Evolutionary conservation across 345 rosid genomes (phyloP).

Genomic region (Bruguiera parviflora): DNA sequence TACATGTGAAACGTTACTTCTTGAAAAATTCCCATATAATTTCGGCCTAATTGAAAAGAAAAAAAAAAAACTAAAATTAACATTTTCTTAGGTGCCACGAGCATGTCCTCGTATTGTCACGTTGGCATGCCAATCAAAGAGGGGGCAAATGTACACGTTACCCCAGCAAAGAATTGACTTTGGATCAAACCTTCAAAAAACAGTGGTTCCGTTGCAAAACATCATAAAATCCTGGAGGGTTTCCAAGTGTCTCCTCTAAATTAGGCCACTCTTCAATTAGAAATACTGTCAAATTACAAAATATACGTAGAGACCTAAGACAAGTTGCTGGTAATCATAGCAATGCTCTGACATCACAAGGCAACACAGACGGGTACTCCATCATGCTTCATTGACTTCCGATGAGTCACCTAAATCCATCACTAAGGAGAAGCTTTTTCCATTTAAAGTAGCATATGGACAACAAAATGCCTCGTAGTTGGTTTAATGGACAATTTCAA

Average conservation of each 20-base stretch:
- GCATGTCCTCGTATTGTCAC: too few relatives aligned
- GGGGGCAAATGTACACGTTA: neutral
- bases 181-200: neutral
- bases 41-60: too few relatives aligned
- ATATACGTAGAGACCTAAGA: neutral
- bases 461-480: constrained; percentile 5
- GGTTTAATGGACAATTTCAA: neutral
- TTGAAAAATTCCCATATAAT: too few relatives aligned
- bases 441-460: constrained; percentile 21
- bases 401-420: constrained; percentile 10
- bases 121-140: too few relatives aligned
- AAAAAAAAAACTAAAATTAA: too few relatives aligned
- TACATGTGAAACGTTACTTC: too few relatives aligned
- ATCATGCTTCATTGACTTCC: constrained; percentile 17
- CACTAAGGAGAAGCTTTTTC: constrained; percentile 19
- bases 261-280: neutral
- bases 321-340: neutral
- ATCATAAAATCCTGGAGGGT: neutral
- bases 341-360: constrained; percentile 18
- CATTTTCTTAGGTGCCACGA: too few relatives aligned
- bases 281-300: neutral
- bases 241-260: constrained; percentile 6
- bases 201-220: neutral
- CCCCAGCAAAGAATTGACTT: neutral
- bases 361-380: neutral